These are phyloP conservation scores for Pseudonectria foliicola DNA, from an alignment of 2,329 filamentous ascomycete species.

Conservation along the genomic window DNA sequence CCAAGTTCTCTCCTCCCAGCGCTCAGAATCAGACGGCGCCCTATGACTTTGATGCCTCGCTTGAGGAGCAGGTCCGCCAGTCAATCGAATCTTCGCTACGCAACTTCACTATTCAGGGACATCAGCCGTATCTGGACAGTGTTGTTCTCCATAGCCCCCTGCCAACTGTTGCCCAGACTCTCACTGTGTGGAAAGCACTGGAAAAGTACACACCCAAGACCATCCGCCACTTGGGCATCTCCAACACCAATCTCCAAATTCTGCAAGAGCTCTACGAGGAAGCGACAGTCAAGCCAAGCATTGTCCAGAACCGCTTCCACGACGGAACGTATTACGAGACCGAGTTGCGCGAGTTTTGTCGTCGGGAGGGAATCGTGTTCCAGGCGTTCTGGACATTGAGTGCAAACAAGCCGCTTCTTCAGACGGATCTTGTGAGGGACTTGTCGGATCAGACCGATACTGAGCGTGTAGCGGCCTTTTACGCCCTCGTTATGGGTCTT, in stretches of 20 bases:
- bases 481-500: conserved; percentile 42
- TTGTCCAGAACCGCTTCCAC: conserved; percentile 74
- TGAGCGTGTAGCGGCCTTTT: conserved; percentile 34
- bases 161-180: conserved; percentile 37
- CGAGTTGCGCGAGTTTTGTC: conserved; percentile 46
- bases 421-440: conserved; percentile 36
- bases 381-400: conserved; percentile 50
- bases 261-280: conserved; percentile 45
- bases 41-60: conserved; percentile 50
- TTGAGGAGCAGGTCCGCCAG: conserved; percentile 58
- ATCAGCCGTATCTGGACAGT: conserved; percentile 56
- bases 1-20: conserved; percentile 65
- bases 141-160: conserved; percentile 64
- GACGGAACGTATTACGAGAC: conserved; percentile 51
- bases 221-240: conserved; percentile 66
- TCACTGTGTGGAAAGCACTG: conserved; percentile 59
- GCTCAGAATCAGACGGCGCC: conserved; percentile 57
- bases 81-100: conserved; percentile 61
- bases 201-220: conserved; percentile 57
- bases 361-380: conserved; percentile 35
- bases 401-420: conserved; percentile 35
- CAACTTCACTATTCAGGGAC: conserved; percentile 46
- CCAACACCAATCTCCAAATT: conserved; percentile 57
- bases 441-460: conserved; percentile 39
- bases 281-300: conserved; percentile 37